These are phyloP conservation scores for Teratosphaeria pseudoeucalypti DNA, from an alignment of 2,329 filamentous ascomycete species.

Conservation along the genomic window DNA sequence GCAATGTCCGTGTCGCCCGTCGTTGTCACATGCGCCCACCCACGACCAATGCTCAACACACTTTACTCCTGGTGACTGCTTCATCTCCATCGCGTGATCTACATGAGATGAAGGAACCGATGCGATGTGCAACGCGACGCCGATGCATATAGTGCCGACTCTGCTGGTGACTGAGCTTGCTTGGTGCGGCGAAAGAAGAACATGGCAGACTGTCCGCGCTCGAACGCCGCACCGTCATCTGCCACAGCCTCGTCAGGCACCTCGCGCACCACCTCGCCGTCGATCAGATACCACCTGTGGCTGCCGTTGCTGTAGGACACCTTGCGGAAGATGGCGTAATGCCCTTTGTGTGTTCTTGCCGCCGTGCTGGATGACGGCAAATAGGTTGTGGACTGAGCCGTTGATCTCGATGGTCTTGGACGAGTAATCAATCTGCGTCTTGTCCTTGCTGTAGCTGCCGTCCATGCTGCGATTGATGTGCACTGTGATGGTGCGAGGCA, in stretches of 20 bases:
- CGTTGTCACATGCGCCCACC: no score
- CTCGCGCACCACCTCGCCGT: slow-evolving; percentile 1
- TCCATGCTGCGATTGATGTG: neutral
- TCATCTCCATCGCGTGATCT: no score
- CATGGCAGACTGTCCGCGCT: slow-evolving; percentile 4
- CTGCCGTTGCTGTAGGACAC: neutral
- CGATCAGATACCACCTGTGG: slow-evolving; percentile 3
- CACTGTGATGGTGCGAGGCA: neutral
- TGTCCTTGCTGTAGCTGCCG: neutral
- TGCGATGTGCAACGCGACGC: no score
- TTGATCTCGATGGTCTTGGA: neutral
- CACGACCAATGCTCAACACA: no score
- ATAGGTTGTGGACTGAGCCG: neutral
- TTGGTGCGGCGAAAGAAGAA: slow-evolving; percentile 1
- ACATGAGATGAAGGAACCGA: no score
- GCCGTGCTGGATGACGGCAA: neutral
- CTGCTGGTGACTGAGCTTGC: neutral
- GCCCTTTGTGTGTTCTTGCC: slow-evolving; percentile 1
- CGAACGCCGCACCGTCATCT: neutral
- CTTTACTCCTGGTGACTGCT: no score
- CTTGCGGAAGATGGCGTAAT: slow-evolving; percentile 9
- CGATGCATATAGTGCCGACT: neutral
- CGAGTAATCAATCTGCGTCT: neutral
- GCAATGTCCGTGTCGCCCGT: no score
- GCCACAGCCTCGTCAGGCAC: neutral